phyloP scores from a whole-genome alignment of 2,329 filamentous ascomycete genomes.

The Pseudocercospora macadamiae region DNA sequence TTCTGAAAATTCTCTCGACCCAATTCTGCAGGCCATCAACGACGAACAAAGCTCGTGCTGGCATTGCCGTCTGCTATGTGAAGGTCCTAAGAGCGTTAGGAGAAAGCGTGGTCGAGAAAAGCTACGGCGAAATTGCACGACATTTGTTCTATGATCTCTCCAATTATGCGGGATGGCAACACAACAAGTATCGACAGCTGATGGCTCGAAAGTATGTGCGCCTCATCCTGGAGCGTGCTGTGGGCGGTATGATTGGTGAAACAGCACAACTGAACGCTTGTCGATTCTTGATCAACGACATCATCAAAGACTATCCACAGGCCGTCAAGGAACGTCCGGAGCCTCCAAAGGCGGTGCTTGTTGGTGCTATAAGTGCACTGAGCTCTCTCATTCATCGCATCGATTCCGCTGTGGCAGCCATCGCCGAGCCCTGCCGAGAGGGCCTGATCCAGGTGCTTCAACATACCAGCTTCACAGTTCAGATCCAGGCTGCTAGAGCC shows the following conservation, averaged over 20 bases:
- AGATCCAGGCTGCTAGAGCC: slow-evolving; percentile 84
- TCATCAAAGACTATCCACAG: slow-evolving; percentile 94
- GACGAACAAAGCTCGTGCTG: slow-evolving; percentile 77
- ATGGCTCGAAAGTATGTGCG: slow-evolving; percentile 83
- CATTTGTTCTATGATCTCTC: slow-evolving; percentile 76
- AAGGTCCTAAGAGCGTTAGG: slow-evolving; percentile 78
- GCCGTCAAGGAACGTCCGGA: slow-evolving; percentile 83
- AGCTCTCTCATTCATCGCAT: slow-evolving; percentile 76
- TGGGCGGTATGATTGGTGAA: slow-evolving; percentile 84
- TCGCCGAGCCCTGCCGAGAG: slow-evolving; percentile 84
- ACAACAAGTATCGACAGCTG: slow-evolving; percentile 85
- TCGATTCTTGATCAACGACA: slow-evolving; percentile 78
- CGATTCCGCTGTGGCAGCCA: slow-evolving; percentile 76
- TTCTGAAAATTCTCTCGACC: slow-evolving; percentile 75
- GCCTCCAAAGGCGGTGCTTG: slow-evolving; percentile 82
- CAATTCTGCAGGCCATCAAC: slow-evolving; percentile 81
- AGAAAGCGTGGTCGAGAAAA: slow-evolving; percentile 78
- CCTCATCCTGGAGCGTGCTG: slow-evolving; percentile 78
- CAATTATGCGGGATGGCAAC: slow-evolving; percentile 69
- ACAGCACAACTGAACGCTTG: slow-evolving; percentile 84
- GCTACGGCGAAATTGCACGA: slow-evolving; percentile 79
- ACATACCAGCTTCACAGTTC: slow-evolving; percentile 94
- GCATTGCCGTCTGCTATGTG: slow-evolving; percentile 84
- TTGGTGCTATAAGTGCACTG: slow-evolving; percentile 76
- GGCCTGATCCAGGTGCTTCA: slow-evolving; percentile 86